Evolutionary conservation across 495 filamentous ascomycete genomes (phyloP).

Genomic region (Pyrenula aspistea): DNA sequence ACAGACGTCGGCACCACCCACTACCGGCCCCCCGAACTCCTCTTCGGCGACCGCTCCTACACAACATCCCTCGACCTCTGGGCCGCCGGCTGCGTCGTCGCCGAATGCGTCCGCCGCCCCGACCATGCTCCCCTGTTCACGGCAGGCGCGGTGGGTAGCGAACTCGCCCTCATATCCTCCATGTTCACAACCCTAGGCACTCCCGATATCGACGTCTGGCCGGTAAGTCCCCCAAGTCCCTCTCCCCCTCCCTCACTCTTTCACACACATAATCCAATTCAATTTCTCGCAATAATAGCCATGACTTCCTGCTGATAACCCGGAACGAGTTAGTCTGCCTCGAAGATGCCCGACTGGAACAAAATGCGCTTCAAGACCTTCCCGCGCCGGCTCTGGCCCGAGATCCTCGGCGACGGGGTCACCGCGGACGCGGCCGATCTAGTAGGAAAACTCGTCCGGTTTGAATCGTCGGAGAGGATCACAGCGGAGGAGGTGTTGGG

Average conservation of each 20-base stretch:
- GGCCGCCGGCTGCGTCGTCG: conserved; percentile 76
- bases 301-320: conserved; percentile 1
- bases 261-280: too few relatives aligned
- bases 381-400: conserved; percentile 37
- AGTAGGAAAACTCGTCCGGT: conserved; percentile 40
- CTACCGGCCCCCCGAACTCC: conserved; percentile 80
- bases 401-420: conserved; percentile 31
- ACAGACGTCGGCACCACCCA: conserved; percentile 87
- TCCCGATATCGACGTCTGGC: conserved; percentile 66
- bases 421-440: conserved; percentile 40
- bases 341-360: conserved; percentile 49
- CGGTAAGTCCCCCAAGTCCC: conserved; percentile 31
- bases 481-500: conserved; percentile 35
- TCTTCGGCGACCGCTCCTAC: conserved; percentile 77
- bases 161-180: conserved; percentile 77
- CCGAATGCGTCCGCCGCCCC: conserved; percentile 38
- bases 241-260: background rate
- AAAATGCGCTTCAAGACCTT: conserved; percentile 51
- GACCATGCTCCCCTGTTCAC: conserved; percentile 59
- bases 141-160: conserved; percentile 76
- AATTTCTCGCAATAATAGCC: background rate
- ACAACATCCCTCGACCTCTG: conserved; percentile 68
- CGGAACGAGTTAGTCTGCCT: conserved; percentile 32
- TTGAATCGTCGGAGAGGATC: conserved; percentile 40
- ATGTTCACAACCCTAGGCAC: conserved; percentile 87